Evolutionary conservation across 1,284 basidiomycete species (phyloP).

Genomic region (Puccinia horiana): DNA sequence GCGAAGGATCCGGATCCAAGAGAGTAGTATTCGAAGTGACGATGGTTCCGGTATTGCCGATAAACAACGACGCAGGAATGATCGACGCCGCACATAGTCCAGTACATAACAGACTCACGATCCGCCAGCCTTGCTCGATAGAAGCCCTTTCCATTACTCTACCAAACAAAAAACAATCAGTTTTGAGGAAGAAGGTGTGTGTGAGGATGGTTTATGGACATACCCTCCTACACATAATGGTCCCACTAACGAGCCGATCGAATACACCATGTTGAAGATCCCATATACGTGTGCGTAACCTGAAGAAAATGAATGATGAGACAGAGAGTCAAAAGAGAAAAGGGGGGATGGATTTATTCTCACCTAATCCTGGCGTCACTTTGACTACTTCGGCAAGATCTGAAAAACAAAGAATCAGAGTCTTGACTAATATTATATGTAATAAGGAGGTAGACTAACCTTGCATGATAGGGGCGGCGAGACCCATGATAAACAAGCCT

Average conservation of each 20-base stretch:
- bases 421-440: no score
- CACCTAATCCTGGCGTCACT: conserved; percentile 28
- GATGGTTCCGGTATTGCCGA: not conserved
- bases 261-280: conserved; percentile 40
- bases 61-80: conserved; percentile 17
- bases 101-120: not conserved
- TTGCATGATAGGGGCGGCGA: conserved; percentile 40
- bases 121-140: conserved; percentile 4
- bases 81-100: conserved; percentile 13
- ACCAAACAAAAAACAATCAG: not conserved
- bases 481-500: conserved; percentile 37
- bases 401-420: not conserved
- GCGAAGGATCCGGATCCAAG: no score
- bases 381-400: conserved; percentile 42
- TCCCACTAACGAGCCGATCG: conserved; percentile 21
- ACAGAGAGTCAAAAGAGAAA: not conserved
- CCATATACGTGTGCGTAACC: conserved; percentile 44
- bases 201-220: not conserved
- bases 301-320: not conserved
- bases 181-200: not conserved
- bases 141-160: not conserved
- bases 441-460: no score
- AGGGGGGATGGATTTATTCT: no score
- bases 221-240: conserved; percentile 38
- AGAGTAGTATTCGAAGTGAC: no score